phyloP scores from a whole-genome alignment of 169 alveolate genomes.

The Eimeria falciformis region DNA sequence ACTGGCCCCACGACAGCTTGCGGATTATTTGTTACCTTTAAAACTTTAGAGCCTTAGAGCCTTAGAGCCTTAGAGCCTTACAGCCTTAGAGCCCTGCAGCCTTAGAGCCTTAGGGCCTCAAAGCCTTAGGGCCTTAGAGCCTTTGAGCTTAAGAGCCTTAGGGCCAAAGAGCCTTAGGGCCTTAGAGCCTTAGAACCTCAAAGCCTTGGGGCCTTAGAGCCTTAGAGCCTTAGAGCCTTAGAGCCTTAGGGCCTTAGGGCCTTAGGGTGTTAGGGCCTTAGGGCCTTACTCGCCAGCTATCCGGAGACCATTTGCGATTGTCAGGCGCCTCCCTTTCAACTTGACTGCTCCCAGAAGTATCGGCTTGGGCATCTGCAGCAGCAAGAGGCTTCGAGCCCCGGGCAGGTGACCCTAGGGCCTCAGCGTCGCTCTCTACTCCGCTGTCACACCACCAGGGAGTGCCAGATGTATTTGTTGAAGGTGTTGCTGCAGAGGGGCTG shows the following conservation, averaged over 20 bases:
- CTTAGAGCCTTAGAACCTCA: background rate
- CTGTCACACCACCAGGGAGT: background rate
- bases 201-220: background rate
- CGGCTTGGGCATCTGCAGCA: background rate
- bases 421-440: background rate
- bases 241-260: background rate
- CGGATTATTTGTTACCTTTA: too few species aligned
- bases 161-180: background rate
- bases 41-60: too few species aligned
- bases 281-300: constrained; percentile 5
- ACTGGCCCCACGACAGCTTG: too few species aligned
- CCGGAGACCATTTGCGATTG: background rate
- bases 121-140: background rate
- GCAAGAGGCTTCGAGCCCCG: background rate
- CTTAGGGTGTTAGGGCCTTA: background rate
- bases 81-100: background rate
- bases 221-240: background rate
- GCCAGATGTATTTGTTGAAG: background rate
- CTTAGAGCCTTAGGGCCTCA: background rate
- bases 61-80: background rate
- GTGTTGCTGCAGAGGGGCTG: constrained; percentile 23
- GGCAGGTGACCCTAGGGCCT: constrained; percentile 3
- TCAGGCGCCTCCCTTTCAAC: background rate
- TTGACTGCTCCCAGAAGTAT: background rate
- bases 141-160: background rate